phyloP scores from a whole-genome alignment of 2,329 filamentous ascomycete genomes.

The Monosporascus cannonballus region DNA sequence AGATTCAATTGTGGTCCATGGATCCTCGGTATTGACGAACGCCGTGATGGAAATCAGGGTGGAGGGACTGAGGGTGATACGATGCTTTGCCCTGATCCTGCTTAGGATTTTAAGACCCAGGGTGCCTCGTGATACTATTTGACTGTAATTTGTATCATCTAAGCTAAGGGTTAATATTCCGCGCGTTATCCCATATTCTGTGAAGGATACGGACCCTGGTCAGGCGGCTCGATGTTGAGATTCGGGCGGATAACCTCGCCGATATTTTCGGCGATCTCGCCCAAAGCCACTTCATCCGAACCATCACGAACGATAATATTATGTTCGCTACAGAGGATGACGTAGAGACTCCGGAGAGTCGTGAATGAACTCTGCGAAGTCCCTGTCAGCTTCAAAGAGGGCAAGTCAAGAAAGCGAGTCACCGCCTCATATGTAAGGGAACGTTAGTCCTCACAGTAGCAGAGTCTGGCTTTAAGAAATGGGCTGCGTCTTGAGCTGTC shows the following conservation, averaged over 20 bases:
- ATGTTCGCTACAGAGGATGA: constrained; percentile 3
- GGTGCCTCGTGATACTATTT: constrained; percentile 13
- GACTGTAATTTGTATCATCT: constrained; percentile 18
- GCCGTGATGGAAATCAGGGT: constrained; percentile 27
- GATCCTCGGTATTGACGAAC: constrained; percentile 17
- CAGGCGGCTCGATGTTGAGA: constrained; percentile 11
- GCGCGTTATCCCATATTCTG: background rate
- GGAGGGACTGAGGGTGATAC: constrained; percentile 8
- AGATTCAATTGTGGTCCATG: constrained; percentile 16
- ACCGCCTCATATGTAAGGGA: too few species aligned
- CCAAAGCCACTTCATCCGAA: background rate
- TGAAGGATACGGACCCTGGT: constrained; percentile 12
- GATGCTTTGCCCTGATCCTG: constrained; percentile 13
- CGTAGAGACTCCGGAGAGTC: constrained; percentile 3
- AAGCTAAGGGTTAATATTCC: background rate
- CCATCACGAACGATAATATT: background rate
- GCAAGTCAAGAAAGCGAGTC: too few species aligned
- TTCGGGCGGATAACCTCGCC: constrained; percentile 14
- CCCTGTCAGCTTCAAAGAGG: too few species aligned
- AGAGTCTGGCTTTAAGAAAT: too few species aligned
- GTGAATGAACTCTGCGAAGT: too few species aligned
- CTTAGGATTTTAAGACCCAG: constrained; percentile 19
- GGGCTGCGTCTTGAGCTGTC: too few species aligned
- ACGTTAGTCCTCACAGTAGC: too few species aligned
- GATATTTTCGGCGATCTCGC: constrained; percentile 5